Conservation (phyloP, 345 rosid genomes). For the Reutealis trisperma region DNA sequence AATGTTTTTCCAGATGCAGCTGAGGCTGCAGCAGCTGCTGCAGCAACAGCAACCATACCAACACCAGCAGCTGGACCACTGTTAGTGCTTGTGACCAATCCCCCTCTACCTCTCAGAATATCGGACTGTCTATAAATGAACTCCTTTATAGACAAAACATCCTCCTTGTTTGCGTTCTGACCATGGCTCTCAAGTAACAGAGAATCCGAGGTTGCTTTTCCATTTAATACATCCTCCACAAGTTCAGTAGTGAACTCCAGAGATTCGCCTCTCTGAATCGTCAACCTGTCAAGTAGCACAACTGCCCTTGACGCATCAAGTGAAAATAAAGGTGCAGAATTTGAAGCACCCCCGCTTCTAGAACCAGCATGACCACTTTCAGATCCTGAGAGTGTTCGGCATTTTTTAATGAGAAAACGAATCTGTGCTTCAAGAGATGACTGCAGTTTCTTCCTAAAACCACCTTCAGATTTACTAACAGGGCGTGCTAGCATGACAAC, state of each 20-base stretch:
- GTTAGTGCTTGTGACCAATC: conserved; percentile 44
- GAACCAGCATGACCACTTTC: conserved; percentile 57
- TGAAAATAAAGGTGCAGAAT: conserved; percentile 67
- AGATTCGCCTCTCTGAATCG: conserved; percentile 55
- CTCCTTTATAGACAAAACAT: conserved; percentile 63
- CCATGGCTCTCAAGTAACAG: conserved; percentile 68
- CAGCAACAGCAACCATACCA: conserved; percentile 89
- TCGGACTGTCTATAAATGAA: conserved; percentile 71
- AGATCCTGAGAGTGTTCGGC: conserved; percentile 59
- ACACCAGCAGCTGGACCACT: conserved; percentile 62
- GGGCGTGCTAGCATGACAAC: conserved; percentile 86
- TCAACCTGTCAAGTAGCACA: conserved; percentile 54
- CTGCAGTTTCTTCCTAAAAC: conserved; percentile 70
- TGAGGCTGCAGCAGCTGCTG: conserved; percentile 88
- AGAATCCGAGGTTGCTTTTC: conserved; percentile 67
- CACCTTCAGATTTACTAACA: conserved; percentile 65
- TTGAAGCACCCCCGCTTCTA: conserved; percentile 60
- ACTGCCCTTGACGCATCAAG: conserved; percentile 82
- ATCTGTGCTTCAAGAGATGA: conserved; percentile 79
- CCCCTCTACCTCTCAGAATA: conserved; percentile 81
- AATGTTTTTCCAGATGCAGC: conserved; percentile 61
- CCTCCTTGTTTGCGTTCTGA: conserved; percentile 63
- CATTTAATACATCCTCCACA: conserved; percentile 76
- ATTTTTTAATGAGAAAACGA: conserved; percentile 76
- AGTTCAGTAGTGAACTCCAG: conserved; percentile 66